Conservation (phyloP, 306 rosid genomes). For the Dryas drummondii region DNA sequence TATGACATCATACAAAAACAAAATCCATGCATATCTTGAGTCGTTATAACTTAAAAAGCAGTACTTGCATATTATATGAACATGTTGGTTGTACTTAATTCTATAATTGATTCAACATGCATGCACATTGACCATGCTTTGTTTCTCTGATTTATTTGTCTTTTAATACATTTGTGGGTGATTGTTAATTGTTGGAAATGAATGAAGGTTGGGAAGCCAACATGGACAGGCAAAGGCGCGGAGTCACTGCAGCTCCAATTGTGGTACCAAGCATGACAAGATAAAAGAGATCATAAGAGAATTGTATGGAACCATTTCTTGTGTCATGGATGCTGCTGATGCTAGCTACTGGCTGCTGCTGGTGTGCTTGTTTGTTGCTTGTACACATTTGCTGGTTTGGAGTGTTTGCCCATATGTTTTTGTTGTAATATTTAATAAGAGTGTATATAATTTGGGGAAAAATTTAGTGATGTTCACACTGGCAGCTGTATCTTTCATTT, state of each 20-base stretch:
- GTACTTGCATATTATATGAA: not conserved
- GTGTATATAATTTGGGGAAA: too few relatives aligned
- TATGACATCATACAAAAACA: not conserved
- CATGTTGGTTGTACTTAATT: not conserved
- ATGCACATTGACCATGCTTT: not conserved
- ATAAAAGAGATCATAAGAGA: conserved; percentile 15
- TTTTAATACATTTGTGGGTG: not conserved
- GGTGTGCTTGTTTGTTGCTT: not conserved
- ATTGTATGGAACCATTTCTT: not conserved
- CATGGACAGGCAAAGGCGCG: conserved; percentile 43
- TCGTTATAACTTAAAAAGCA: not conserved
- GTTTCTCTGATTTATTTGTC: not conserved
- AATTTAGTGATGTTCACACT: too few relatives aligned
- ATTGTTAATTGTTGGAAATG: not conserved
- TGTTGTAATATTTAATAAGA: not conserved
- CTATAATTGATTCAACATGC: not conserved
- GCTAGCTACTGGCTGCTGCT: not conserved
- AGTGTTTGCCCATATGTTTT: not conserved
- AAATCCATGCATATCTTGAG: not conserved
- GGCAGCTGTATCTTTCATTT: too few relatives aligned
- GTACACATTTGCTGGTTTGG: not conserved
- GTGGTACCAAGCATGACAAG: conserved; percentile 44
- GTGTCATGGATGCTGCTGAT: not conserved
- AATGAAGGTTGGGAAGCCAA: conserved; percentile 67
- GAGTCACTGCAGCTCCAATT: conserved; percentile 12